These are phyloP conservation scores for Trichoderma simmonsii DNA, from an alignment of 2,329 filamentous ascomycete species.

Conservation along the genomic window DNA sequence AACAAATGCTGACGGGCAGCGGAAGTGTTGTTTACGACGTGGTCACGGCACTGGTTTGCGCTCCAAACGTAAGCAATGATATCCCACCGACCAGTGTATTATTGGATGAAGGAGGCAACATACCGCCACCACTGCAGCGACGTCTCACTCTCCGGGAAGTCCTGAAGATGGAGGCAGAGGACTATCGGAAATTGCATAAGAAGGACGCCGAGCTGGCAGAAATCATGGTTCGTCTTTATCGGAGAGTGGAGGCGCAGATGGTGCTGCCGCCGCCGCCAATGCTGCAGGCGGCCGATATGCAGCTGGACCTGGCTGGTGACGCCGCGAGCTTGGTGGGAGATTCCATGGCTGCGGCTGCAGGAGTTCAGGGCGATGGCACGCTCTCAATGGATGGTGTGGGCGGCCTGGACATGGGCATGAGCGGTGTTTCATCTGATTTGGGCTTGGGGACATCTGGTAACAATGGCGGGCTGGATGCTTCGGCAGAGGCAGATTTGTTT, in stretches of 20 bases:
- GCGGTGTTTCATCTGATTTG: constrained; percentile 36
- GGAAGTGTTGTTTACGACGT: constrained; percentile 65
- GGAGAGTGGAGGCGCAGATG: constrained; percentile 65
- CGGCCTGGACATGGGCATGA: constrained; percentile 46
- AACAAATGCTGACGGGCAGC: constrained; percentile 57
- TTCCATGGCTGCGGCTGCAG: constrained; percentile 43
- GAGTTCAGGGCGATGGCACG: constrained; percentile 37
- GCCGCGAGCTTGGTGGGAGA: constrained; percentile 41
- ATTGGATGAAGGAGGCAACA: constrained; percentile 36
- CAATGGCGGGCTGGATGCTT: constrained; percentile 31
- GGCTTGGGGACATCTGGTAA: constrained; percentile 36
- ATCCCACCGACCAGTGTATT: constrained; percentile 31
- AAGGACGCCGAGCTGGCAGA: constrained; percentile 58
- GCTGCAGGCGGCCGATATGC: constrained; percentile 42
- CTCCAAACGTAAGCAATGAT: constrained; percentile 55
- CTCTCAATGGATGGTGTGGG: constrained; percentile 42
- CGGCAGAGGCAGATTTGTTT: constrained; percentile 40
- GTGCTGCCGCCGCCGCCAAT: constrained; percentile 41
- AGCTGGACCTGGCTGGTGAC: constrained; percentile 39
- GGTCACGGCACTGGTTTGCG: constrained; percentile 65
- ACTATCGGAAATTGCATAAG: constrained; percentile 54
- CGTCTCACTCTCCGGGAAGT: constrained; percentile 58
- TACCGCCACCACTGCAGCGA: constrained; percentile 40
- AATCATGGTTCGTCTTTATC: constrained; percentile 59
- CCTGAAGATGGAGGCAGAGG: constrained; percentile 56